Conservation (phyloP, 2,329 filamentous ascomycete genomes). For the Verticillium nubilum region DNA sequence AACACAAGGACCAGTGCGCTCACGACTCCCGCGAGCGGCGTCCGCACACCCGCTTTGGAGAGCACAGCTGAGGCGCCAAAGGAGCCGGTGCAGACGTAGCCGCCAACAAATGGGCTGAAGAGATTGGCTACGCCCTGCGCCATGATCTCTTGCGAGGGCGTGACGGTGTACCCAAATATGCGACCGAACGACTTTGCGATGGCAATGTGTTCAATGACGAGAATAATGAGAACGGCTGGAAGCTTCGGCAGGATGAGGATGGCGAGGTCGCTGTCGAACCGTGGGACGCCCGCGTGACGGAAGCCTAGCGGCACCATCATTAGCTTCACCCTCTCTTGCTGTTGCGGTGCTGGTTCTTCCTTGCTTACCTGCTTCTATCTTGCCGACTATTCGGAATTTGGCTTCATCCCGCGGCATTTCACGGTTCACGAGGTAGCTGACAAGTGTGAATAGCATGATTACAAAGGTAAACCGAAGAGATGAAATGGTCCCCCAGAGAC, state of each 20-base stretch:
- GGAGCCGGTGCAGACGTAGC: constrained; percentile 37
- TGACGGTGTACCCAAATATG: constrained; percentile 71
- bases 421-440: constrained; percentile 64
- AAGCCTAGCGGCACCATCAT: constrained; percentile 42
- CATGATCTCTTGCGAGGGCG: constrained; percentile 74
- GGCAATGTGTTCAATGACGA: constrained; percentile 78
- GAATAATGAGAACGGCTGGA: constrained; percentile 68
- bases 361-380: constrained; percentile 53
- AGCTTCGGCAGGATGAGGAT: constrained; percentile 54
- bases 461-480: constrained; percentile 72
- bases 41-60: constrained; percentile 76
- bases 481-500: constrained; percentile 67
- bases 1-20: constrained; percentile 71
- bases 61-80: constrained; percentile 72
- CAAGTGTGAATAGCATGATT: constrained; percentile 68
- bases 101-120: constrained; percentile 67
- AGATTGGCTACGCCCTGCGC: constrained; percentile 73
- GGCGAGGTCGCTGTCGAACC: constrained; percentile 50
- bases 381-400: constrained; percentile 58
- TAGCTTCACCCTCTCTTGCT: not conserved
- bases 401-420: constrained; percentile 39
- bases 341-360: not conserved
- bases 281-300: constrained; percentile 55
- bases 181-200: constrained; percentile 80
- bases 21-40: constrained; percentile 71